Percentiles rank a stretch among this genome's conserved stretches.
Evolutionary conservation across 1,284 basidiomycete genomes (phyloP).

Genomic region (Cystobasidium slooffiae): DNA sequence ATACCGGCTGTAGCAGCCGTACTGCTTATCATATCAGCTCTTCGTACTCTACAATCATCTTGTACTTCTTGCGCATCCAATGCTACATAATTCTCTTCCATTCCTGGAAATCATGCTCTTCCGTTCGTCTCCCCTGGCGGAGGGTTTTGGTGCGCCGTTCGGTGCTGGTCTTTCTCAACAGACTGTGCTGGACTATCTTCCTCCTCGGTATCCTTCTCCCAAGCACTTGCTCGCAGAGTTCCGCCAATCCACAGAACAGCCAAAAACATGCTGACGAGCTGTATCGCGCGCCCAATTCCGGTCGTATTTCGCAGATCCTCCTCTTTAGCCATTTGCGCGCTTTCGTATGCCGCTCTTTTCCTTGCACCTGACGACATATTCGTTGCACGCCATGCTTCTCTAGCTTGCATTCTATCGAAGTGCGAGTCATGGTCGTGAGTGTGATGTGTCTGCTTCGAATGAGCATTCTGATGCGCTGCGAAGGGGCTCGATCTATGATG

Average conservation of each 20-base stretch:
- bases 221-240: constrained; percentile 16
- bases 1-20: too few relatives aligned
- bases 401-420: constrained; percentile 39
- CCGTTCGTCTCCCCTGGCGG: too few relatives aligned
- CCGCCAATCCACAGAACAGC: constrained; percentile 24
- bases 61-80: too few relatives aligned
- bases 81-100: too few relatives aligned
- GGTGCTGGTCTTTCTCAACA: not conserved
- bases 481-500: constrained; percentile 27
- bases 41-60: too few relatives aligned
- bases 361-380: constrained; percentile 40
- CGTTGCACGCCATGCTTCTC: constrained; percentile 29
- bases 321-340: constrained; percentile 31
- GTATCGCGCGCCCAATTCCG: constrained; percentile 21
- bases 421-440: constrained; percentile 20
- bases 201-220: constrained; percentile 17
- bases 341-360: constrained; percentile 26
- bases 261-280: constrained; percentile 31
- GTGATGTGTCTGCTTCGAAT: constrained; percentile 2
- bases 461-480: constrained; percentile 17
- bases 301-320: constrained; percentile 33
- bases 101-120: too few relatives aligned
- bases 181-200: not conserved
- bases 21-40: too few relatives aligned
- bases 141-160: too few relatives aligned